Conservation (phyloP, 2,329 filamentous ascomycete genomes). For the Kalaharituber pfeilii region DNA sequence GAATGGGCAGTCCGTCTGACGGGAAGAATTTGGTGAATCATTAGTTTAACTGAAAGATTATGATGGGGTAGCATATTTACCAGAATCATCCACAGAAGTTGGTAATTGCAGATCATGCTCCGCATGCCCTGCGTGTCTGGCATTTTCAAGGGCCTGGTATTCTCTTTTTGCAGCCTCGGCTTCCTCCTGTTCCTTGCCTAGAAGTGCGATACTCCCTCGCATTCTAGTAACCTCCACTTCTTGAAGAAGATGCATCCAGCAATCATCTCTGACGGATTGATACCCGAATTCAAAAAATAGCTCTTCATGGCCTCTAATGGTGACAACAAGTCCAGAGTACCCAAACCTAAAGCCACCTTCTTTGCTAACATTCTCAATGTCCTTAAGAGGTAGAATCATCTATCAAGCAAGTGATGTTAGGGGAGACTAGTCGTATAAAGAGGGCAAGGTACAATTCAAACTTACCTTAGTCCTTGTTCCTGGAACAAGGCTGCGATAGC, state of each 20-base stretch:
- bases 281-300: conserved; percentile 86
- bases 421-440: neutral
- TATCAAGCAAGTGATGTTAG: no score
- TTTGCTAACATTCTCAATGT: conserved; percentile 85
- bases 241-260: conserved; percentile 61
- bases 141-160: conserved; percentile 61
- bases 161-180: conserved; percentile 64
- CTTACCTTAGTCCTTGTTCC: conserved; percentile 65
- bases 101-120: conserved; percentile 27
- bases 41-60: neutral
- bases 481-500: conserved; percentile 78
- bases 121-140: conserved; percentile 36
- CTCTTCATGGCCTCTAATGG: conserved; percentile 86
- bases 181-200: conserved; percentile 49
- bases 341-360: conserved; percentile 88
- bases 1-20: conserved; percentile 49
- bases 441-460: neutral
- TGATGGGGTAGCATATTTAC: neutral
- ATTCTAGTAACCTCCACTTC: conserved; percentile 57
- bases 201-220: conserved; percentile 49
- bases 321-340: conserved; percentile 78
- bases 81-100: conserved; percentile 15
- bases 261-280: conserved; percentile 69
- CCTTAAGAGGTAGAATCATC: conserved; percentile 70
- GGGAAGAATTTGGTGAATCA: conserved; percentile 4